phyloP scores from a whole-genome alignment of 352 stramenopile species.

The Globisporangium emineosum region DNA sequence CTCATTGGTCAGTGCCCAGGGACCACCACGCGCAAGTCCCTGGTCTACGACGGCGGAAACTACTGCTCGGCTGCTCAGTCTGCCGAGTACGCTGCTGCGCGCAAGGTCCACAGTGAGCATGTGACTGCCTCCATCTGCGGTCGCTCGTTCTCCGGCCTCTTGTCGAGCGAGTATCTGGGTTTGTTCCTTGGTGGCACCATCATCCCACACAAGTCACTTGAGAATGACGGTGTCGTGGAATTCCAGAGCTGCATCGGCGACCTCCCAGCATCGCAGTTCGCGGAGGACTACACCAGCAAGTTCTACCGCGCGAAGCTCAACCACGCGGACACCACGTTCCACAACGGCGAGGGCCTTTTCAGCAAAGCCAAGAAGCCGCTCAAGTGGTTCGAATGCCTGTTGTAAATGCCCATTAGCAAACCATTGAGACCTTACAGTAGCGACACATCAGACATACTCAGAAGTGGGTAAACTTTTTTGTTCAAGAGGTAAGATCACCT shows the following conservation, averaged over 20 bases:
- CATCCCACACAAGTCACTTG: constrained; percentile 18
- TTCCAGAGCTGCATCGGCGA: constrained; percentile 54
- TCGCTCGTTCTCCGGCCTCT: constrained; percentile 29
- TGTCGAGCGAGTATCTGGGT: constrained; percentile 29
- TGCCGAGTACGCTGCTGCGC: constrained; percentile 28
- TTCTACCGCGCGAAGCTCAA: constrained; percentile 68
- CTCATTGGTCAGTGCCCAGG: constrained; percentile 37
- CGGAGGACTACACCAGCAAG: constrained; percentile 30
- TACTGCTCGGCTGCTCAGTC: constrained; percentile 21
- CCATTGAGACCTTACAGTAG: too few relatives aligned
- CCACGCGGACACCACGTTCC: constrained; percentile 62
- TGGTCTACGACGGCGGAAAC: constrained; percentile 35
- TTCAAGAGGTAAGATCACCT: too few relatives aligned
- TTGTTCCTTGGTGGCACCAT: constrained; percentile 22
- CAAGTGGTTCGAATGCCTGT: constrained; percentile 74
- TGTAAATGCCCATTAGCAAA: too few relatives aligned
- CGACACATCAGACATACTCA: too few relatives aligned
- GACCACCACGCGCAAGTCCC: constrained; percentile 22
- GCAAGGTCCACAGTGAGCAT: constrained; percentile 26
- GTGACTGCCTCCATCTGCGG: constrained; percentile 45
- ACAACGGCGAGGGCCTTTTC: constrained; percentile 52
- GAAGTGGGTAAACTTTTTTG: too few relatives aligned
- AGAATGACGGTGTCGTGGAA: constrained; percentile 37
- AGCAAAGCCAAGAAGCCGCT: constrained; percentile 44
- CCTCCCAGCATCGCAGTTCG: constrained; percentile 30